Percentiles rank a stretch among this genome's conserved stretches.
Evolutionary conservation across 1,139 yeast genomes (phyloP).

Genomic region (Pichia inconspicua): DNA sequence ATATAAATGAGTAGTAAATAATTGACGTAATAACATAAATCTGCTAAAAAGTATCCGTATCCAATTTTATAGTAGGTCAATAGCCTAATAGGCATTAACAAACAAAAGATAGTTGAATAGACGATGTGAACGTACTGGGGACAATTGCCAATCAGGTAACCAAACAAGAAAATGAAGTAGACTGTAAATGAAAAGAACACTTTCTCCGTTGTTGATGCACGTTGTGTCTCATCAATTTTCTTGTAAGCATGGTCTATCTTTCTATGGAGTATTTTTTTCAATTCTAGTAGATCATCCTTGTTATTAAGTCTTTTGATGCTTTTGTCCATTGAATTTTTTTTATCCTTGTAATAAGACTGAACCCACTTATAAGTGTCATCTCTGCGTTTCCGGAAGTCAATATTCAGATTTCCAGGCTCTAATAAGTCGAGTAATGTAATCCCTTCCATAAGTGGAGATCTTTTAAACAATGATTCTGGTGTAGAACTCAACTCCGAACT

Average conservation of each 20-base stretch:
- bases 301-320: slow-evolving; percentile 7
- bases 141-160: slow-evolving; percentile 67
- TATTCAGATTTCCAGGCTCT: slow-evolving; percentile 29
- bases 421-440: slow-evolving; percentile 31
- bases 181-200: slow-evolving; percentile 71
- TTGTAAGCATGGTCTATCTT: slow-evolving; percentile 52
- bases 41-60: slow-evolving; percentile 85
- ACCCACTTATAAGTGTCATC: slow-evolving; percentile 18
- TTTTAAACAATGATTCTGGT: background rate
- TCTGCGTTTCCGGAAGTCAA: slow-evolving; percentile 25
- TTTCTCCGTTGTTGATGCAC: slow-evolving; percentile 69
- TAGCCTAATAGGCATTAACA: slow-evolving; percentile 78
- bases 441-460: slow-evolving; percentile 21
- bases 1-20: slow-evolving; percentile 57
- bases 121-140: slow-evolving; percentile 73
- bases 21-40: slow-evolving; percentile 88
- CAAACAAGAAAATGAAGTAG: slow-evolving; percentile 60
- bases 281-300: slow-evolving; percentile 27
- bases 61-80: slow-evolving; percentile 74
- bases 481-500: background rate
- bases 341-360: slow-evolving; percentile 15
- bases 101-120: slow-evolving; percentile 53
- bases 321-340: slow-evolving; percentile 8
- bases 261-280: slow-evolving; percentile 26
- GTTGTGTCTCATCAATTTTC: slow-evolving; percentile 42